Conservation (phyloP, 1,139 yeast species). For the Pichia norvegensis region DNA sequence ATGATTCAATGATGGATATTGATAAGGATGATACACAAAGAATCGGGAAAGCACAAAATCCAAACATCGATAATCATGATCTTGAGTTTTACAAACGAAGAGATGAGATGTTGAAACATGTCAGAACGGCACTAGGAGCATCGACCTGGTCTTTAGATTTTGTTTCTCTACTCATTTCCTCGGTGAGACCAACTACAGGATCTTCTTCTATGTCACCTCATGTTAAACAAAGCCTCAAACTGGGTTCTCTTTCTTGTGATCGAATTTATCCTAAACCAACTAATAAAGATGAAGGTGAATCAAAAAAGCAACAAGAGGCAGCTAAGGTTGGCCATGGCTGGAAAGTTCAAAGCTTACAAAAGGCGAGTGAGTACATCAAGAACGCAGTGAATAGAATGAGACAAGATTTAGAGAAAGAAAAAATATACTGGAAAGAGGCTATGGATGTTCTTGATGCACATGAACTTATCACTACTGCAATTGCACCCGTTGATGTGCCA, state of each 20-base stretch:
- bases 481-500: slow-evolving; percentile 29
- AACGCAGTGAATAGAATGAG: slow-evolving; percentile 45
- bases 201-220: slow-evolving; percentile 86
- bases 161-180: slow-evolving; percentile 74
- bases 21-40: slow-evolving; percentile 1
- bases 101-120: slow-evolving; percentile 9
- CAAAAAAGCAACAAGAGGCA: slow-evolving; percentile 22
- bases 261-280: slow-evolving; percentile 27
- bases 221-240: slow-evolving; percentile 65
- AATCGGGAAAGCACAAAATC: neutral
- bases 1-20: slow-evolving; percentile 2
- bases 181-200: slow-evolving; percentile 77
- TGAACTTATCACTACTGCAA: slow-evolving; percentile 67
- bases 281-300: slow-evolving; percentile 17
- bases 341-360: slow-evolving; percentile 65
- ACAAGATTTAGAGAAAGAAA: slow-evolving; percentile 54
- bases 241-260: slow-evolving; percentile 75
- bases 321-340: slow-evolving; percentile 62
- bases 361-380: slow-evolving; percentile 46
- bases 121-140: slow-evolving; percentile 70
- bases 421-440: slow-evolving; percentile 64
- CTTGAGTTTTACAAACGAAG: slow-evolving; percentile 7
- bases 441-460: slow-evolving; percentile 46
- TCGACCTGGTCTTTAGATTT: slow-evolving; percentile 83
- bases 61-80: neutral